Evolutionary conservation across 768 basidiomycete genomes (phyloP).

Genomic region (Epithele typhae): DNA sequence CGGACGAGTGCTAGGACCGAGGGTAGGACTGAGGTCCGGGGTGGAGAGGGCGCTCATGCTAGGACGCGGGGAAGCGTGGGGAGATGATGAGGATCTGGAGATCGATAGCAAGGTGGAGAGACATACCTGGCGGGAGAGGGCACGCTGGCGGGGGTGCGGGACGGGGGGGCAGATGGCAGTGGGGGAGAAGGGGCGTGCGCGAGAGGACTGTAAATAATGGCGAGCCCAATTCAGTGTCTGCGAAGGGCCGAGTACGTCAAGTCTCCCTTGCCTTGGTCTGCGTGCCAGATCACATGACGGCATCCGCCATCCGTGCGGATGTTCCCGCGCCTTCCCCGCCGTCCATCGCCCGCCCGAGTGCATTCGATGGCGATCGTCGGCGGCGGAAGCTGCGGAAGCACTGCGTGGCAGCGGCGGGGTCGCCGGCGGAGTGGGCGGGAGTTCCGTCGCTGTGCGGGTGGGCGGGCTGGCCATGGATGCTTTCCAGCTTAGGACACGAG

Average conservation of each 20-base stretch:
- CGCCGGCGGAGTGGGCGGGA: no score
- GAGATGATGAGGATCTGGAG: conserved; percentile 2
- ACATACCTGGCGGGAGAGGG: conserved; percentile 1
- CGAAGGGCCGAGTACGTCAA: conserved; percentile 16
- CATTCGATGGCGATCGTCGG: no score
- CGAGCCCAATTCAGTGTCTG: conserved; percentile 9
- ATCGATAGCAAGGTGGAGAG: conserved; percentile 4
- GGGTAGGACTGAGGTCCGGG: conserved; percentile 19
- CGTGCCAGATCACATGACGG: conserved; percentile 15
- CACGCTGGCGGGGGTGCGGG: not conserved
- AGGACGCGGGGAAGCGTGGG: conserved; percentile 3
- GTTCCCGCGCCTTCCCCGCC: not conserved
- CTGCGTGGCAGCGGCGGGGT: no score
- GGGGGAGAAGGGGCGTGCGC: conserved; percentile 9
- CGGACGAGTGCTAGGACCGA: conserved; percentile 16
- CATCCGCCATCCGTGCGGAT: not conserved
- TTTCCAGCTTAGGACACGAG: no score
- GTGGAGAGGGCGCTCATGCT: conserved; percentile 17
- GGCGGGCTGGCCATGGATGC: no score
- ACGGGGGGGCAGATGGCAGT: not conserved
- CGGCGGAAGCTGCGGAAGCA: no score
- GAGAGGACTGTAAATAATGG: conserved; percentile 4
- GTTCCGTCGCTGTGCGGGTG: no score
- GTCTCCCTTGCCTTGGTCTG: conserved; percentile 11
- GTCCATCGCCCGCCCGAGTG: no score